Percentiles rank a stretch among this genome's conserved stretches.
These are phyloP conservation scores for Ophiostoma populinum DNA, from an alignment of 2,329 filamentous ascomycete species.

Conservation along the genomic window DNA sequence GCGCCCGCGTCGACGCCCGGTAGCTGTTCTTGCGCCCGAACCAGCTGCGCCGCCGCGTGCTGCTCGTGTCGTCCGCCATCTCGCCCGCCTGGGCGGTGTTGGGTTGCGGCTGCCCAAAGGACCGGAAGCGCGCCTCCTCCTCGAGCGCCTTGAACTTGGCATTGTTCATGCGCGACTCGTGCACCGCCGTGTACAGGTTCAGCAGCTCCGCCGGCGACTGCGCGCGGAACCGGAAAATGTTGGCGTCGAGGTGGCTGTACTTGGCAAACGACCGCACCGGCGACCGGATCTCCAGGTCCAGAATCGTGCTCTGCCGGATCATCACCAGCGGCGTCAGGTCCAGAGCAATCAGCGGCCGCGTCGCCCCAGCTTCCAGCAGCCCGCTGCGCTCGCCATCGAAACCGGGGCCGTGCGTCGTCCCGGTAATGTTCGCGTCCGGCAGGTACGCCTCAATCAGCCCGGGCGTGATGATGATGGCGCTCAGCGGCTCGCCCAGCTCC, in stretches of 20 bases:
- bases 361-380: constrained; percentile 16
- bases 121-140: constrained; percentile 53
- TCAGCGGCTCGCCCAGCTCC: constrained; percentile 33
- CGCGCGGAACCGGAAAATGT: constrained; percentile 82
- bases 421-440: not conserved
- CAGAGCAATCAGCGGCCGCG: constrained; percentile 44
- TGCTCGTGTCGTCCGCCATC: constrained; percentile 27
- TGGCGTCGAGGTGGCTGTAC: constrained; percentile 44
- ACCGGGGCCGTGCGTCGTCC: constrained; percentile 2
- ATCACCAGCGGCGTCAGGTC: constrained; percentile 85
- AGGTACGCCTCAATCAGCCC: constrained; percentile 35
- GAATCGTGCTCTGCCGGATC: constrained; percentile 73
- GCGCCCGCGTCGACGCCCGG: constrained; percentile 42
- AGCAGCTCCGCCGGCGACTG: constrained; percentile 61
- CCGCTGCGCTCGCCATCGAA: constrained; percentile 10
- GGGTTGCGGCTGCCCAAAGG: constrained; percentile 42
- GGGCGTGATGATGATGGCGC: constrained; percentile 37
- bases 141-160: constrained; percentile 62
- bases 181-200: constrained; percentile 69
- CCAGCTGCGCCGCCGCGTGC: constrained; percentile 34
- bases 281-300: constrained; percentile 88
- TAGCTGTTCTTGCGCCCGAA: constrained; percentile 50
- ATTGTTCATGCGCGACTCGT: constrained; percentile 80
- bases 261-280: constrained; percentile 58
- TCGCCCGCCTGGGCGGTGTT: constrained; percentile 26